These are phyloP conservation scores for Cryphonectria naterciae DNA, from an alignment of 2,329 filamentous ascomycete species.

Conservation along the genomic window DNA sequence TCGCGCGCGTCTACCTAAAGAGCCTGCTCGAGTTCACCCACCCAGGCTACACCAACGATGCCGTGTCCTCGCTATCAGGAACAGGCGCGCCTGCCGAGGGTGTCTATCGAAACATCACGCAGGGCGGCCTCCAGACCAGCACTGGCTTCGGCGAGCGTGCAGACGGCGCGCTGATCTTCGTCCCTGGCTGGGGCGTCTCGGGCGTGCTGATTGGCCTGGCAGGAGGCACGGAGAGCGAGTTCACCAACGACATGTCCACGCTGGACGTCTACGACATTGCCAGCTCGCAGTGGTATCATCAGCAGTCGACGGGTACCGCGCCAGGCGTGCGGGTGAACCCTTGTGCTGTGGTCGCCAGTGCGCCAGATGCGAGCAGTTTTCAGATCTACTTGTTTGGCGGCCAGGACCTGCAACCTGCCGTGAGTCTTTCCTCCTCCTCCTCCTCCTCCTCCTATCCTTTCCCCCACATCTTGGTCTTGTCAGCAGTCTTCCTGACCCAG, in stretches of 20 bases:
- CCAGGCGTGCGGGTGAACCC: constrained; percentile 72
- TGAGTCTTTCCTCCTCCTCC: constrained; percentile 32
- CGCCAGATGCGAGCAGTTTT: constrained; percentile 73
- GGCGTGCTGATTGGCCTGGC: constrained; percentile 74
- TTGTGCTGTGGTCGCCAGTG: constrained; percentile 70
- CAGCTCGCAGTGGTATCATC: constrained; percentile 73
- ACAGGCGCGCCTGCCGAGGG: constrained; percentile 64
- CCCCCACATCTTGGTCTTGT: too few relatives aligned
- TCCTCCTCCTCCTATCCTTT: too few relatives aligned
- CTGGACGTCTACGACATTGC: constrained; percentile 80
- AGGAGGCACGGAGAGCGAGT: constrained; percentile 68
- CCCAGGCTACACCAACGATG: constrained; percentile 68
- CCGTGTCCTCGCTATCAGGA: constrained; percentile 58
- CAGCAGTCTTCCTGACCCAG: constrained; percentile 17
- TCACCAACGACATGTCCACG: constrained; percentile 56
- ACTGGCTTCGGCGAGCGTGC: constrained; percentile 73
- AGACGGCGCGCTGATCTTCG: constrained; percentile 72
- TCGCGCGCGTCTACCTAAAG: constrained; percentile 70
- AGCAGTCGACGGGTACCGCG: constrained; percentile 66
- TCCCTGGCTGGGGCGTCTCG: constrained; percentile 73
- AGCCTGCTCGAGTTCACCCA: constrained; percentile 78
- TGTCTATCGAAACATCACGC: constrained; percentile 73
- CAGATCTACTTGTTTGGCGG: constrained; percentile 81
- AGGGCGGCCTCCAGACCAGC: constrained; percentile 68
- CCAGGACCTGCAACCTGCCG: constrained; percentile 70